Base-by-base conservation (phyloP, 78 protist species). In the Capsaspora owczarzaki region DNA sequence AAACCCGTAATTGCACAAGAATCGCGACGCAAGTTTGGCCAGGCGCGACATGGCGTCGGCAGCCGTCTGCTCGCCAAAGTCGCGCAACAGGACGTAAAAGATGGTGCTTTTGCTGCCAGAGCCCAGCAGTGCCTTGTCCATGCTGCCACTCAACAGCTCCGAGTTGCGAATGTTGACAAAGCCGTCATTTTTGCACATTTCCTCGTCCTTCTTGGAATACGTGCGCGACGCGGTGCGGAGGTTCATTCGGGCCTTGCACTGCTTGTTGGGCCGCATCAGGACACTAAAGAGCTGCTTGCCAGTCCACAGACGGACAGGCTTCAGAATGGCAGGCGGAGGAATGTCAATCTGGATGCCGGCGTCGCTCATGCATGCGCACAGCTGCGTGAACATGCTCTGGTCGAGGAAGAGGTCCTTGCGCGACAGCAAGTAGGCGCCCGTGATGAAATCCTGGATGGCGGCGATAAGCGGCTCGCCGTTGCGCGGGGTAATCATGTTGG, bases 391-490 rank as follows among this genome's bases (percentile, higher is more conserved):
- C 46, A 89, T 72, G 0, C 86, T 76, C 44, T 94, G 80, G 49
- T 83, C 82, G 70, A 90, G 66, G 87, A 98, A 98, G 10, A 77
- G 38, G 81, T 95, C 95, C 72, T 93, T 89, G 38, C 66, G 81
- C 5, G 98, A 85, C 42, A 98, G 76, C 29, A 96, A 78, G 72
- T 87, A 97, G 0, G 93, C 56, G 0, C 94, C 94, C 16, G 99
- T 95, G 49, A 95, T 86, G 78, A 93, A 95, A 76, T 96, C 99
- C 86, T 99, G 99, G 0, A 91, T 96, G 63, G 99, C 94, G 5
- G 98, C 94, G 33, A 99, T 87, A 41, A 98, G 51, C 23, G 96
- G 97, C 81, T 87, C 94, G 56, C 99, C 99, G 72, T 89, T 80
- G n/a, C 97, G 83, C 22, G 99, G 99, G 5, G 99, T 94, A 71